Conservation (phyloP, 805 yeast genomes). For the Schwanniomyces polymorphus region DNA sequence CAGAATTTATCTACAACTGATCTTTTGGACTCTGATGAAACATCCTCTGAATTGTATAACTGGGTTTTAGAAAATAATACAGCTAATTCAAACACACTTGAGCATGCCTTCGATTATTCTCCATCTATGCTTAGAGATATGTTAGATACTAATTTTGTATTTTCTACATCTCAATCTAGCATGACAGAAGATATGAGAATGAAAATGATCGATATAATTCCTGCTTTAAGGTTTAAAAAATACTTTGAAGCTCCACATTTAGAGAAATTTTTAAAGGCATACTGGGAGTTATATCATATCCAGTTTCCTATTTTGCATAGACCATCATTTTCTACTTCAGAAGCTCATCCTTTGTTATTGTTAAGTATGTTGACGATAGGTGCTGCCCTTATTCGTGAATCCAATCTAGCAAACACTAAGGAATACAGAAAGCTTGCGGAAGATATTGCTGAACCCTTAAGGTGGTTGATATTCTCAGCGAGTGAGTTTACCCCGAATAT, state of each 20-base stretch:
- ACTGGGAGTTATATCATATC: slow-evolving; percentile 58
- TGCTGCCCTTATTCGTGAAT: slow-evolving; percentile 22
- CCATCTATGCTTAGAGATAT: slow-evolving; percentile 6
- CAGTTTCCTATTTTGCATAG: slow-evolving; percentile 56
- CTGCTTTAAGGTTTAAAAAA: slow-evolving; percentile 1
- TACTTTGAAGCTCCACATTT: slow-evolving; percentile 7
- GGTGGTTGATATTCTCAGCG: slow-evolving; percentile 67
- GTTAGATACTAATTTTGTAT: slow-evolving; percentile 2
- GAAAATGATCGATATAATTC: slow-evolving; percentile 4
- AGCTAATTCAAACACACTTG: not conserved
- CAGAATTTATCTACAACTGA: not conserved
- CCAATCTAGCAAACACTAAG: not conserved
- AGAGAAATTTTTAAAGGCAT: slow-evolving; percentile 20
- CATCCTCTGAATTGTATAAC: slow-evolving; percentile 18
- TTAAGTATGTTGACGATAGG: slow-evolving; percentile 58
- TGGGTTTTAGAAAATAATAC: slow-evolving; percentile 17
- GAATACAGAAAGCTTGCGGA: slow-evolving; percentile 35
- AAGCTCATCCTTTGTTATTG: slow-evolving; percentile 47
- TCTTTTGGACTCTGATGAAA: not conserved
- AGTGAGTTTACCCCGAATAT: slow-evolving; percentile 74
- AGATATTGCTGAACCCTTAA: slow-evolving; percentile 52
- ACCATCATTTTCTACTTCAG: slow-evolving; percentile 52
- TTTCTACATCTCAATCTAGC: not conserved
- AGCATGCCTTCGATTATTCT: slow-evolving; percentile 3
- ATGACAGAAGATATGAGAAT: not conserved